Conservation (phyloP, 1,139 yeast genomes). For the Citeromyces siamensis region DNA sequence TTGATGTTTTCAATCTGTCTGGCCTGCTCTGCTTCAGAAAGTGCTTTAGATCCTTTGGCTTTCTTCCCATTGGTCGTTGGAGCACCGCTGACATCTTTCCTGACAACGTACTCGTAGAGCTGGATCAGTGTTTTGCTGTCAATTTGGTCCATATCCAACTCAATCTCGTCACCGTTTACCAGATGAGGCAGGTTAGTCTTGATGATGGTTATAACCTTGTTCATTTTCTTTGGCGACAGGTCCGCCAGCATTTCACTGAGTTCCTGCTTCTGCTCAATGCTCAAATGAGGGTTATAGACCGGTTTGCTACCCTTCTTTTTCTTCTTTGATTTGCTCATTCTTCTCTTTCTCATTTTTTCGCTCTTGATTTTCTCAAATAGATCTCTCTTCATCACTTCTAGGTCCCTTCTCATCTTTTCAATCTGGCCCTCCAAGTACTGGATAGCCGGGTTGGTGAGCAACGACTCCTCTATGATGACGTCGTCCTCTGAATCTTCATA, state of each 20-base stretch:
- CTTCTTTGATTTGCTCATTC: conserved; percentile 16
- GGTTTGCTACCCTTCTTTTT: conserved; percentile 12
- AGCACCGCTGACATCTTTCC: conserved; percentile 29
- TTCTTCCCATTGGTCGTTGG: conserved; percentile 11
- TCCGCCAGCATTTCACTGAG: conserved; percentile 78
- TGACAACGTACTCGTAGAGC: conserved; percentile 69
- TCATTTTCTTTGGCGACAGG: conserved; percentile 69
- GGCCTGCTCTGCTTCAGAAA: conserved; percentile 57
- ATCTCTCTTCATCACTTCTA: conserved; percentile 66
- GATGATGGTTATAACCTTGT: conserved; percentile 74
- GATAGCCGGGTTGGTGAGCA: conserved; percentile 78
- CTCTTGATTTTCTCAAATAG: conserved; percentile 21
- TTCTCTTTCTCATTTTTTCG: conserved; percentile 51
- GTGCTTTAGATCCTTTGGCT: conserved; percentile 21
- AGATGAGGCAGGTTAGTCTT: conserved; percentile 81
- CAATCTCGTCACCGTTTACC: conserved; percentile 72
- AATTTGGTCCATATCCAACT: conserved; percentile 88
- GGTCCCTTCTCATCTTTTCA: conserved; percentile 73
- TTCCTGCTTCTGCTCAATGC: conserved; percentile 95
- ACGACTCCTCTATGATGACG: conserved; percentile 61
- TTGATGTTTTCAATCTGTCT: conserved; percentile 79
- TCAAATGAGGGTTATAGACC: conserved; percentile 34
- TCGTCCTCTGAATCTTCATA: conserved; percentile 38
- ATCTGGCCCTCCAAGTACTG: conserved; percentile 81
- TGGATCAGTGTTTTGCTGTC: conserved; percentile 78